These are phyloP conservation scores for Pleurotus eryngii DNA, from an alignment of 768 basidiomycete genomes.

Conservation along the genomic window DNA sequence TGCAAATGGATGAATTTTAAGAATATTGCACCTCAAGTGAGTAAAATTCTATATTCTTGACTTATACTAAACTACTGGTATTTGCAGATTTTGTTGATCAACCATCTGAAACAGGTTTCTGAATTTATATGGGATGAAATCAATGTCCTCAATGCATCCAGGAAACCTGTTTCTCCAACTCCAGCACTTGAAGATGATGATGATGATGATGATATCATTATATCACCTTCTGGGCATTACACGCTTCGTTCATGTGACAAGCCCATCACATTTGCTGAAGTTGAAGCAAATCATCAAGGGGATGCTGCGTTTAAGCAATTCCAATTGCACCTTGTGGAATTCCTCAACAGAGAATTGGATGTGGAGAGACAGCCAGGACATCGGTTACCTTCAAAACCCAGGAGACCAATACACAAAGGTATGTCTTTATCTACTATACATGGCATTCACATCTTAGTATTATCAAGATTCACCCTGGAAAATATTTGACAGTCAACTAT, in stretches of 20 bases:
- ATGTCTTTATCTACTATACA: background rate
- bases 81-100: background rate
- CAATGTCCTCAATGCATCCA: background rate
- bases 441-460: background rate
- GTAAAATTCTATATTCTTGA: background rate
- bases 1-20: conserved; percentile 27
- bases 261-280: background rate
- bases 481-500: conserved; percentile 23
- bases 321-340: background rate
- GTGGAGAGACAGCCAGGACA: background rate
- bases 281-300: background rate
- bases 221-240: background rate
- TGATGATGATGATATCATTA: background rate
- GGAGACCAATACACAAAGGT: conserved; percentile 10
- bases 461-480: conserved; percentile 6
- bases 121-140: too few relatives aligned
- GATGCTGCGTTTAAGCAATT: background rate
- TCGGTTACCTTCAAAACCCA: background rate
- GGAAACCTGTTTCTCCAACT: conserved; percentile 4
- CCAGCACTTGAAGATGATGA: background rate
- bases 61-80: background rate
- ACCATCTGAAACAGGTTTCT: background rate
- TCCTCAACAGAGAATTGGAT: conserved; percentile 7
- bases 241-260: conserved; percentile 1
- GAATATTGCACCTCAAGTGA: conserved; percentile 27